Conservation (phyloP, 257 asterid species). For the Solanum boliviense region DNA sequence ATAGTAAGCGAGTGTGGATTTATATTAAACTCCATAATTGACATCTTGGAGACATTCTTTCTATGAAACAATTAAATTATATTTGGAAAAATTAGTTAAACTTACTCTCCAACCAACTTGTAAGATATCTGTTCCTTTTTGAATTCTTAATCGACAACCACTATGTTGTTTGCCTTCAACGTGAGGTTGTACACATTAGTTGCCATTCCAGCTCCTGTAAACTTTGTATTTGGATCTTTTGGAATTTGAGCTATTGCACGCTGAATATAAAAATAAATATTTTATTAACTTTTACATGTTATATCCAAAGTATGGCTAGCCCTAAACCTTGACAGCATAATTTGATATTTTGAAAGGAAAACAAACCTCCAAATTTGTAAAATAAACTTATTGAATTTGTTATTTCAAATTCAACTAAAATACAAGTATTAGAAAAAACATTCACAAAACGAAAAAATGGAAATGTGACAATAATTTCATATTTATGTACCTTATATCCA, state of each 20-base stretch:
- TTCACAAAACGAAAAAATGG: background rate
- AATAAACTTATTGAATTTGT: background rate
- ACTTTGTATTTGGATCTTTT: background rate
- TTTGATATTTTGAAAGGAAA: background rate
- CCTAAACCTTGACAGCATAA: background rate
- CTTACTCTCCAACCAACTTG: background rate
- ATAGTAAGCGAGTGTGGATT: background rate
- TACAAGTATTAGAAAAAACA: background rate
- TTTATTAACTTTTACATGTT: background rate
- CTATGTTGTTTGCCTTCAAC: background rate
- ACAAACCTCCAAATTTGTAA: background rate
- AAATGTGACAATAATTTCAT: background rate
- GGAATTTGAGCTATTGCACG: background rate
- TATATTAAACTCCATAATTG: background rate
- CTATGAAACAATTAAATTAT: background rate
- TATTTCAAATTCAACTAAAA: background rate
- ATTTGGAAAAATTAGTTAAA: background rate
- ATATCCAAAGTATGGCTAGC: background rate
- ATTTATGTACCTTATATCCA: background rate
- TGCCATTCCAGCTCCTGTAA: background rate
- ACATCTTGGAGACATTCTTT: background rate
- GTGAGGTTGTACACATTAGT: background rate
- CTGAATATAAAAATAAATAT: background rate
- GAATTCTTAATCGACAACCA: background rate
- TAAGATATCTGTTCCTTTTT: background rate